A percentile compares a stretch with the other conserved stretches of the same genome.
Evolutionary conservation across 2,329 filamentous ascomycete genomes (phyloP).

Genomic region (Leptographium flavum): DNA sequence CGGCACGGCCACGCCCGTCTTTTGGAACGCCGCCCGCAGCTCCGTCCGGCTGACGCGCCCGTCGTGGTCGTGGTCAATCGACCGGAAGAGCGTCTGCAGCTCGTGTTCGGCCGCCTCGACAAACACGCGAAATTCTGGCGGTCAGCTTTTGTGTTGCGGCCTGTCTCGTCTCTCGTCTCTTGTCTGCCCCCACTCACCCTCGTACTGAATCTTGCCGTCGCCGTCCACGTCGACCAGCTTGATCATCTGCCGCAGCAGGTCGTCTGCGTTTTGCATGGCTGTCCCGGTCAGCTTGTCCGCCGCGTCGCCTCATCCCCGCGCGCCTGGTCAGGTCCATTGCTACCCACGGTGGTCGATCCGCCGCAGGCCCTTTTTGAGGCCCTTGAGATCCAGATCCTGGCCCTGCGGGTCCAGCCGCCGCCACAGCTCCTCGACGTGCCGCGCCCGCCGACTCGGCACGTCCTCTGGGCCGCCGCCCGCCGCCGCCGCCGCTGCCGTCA

Average conservation of each 20-base stretch:
- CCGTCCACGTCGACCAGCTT: conserved; percentile 68
- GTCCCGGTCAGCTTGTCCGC: conserved; percentile 7
- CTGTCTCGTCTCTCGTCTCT: too few species aligned
- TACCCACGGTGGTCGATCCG: conserved; percentile 79
- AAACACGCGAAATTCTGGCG: conserved; percentile 73
- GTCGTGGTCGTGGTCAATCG: conserved; percentile 74
- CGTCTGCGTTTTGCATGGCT: conserved; percentile 81
- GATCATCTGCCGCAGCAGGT: conserved; percentile 69
- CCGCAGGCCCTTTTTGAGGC: conserved; percentile 68
- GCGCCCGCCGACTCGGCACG: conserved; percentile 60
- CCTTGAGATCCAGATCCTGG: conserved; percentile 70
- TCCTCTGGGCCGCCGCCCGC: neutral
- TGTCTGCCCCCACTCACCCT: conserved; percentile 48
- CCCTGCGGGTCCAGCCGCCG: conserved; percentile 60
- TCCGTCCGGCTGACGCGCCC: conserved; percentile 81
- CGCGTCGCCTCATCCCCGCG: neutral
- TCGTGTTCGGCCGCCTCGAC: conserved; percentile 78
- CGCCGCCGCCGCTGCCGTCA: neutral
- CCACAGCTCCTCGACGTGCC: conserved; percentile 76
- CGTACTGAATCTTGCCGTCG: conserved; percentile 82
- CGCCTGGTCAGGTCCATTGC: neutral
- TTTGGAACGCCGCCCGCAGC: conserved; percentile 62
- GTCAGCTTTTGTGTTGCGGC: too few species aligned
- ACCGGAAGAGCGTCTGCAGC: conserved; percentile 66
- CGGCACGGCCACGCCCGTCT: conserved; percentile 66